Conservation (phyloP, 163 green algal genomes). For the Volvox carteri region DNA sequence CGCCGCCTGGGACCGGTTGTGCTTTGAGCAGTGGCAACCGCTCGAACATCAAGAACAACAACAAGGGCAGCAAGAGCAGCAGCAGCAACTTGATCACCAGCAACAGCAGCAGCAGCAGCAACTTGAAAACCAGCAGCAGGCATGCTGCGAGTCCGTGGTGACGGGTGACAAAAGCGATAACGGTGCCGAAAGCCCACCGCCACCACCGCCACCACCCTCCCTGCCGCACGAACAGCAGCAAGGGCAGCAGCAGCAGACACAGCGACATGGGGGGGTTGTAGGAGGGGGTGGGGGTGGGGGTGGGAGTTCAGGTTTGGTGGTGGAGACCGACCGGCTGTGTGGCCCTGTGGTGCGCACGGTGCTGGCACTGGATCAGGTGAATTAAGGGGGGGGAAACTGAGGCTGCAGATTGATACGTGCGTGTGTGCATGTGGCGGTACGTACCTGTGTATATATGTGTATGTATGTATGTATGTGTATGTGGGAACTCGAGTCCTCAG, state of each 20-base stretch:
- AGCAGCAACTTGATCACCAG: neutral
- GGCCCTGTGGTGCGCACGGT: conserved; percentile 44
- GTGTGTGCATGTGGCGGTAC: neutral
- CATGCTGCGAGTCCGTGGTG: neutral
- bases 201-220: neutral
- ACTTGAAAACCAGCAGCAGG: neutral
- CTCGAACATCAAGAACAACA: too few species aligned
- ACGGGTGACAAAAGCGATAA: neutral
- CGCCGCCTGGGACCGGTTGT: conserved; percentile 33
- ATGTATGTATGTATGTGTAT: neutral
- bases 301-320: neutral
- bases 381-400: neutral
- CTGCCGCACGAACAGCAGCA: neutral
- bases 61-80: too few species aligned
- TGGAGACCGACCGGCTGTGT: conserved; percentile 50
- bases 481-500: too few species aligned
- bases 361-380: conserved; percentile 49
- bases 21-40: conserved; percentile 44
- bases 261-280: too few species aligned
- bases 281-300: neutral
- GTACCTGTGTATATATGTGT: neutral
- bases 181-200: neutral
- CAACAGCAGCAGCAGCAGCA: conserved; percentile 16
- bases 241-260: neutral
- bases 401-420: neutral